phyloP scores from a whole-genome alignment of 495 filamentous ascomycete genomes.

The Aspergillus cavernicola region DNA sequence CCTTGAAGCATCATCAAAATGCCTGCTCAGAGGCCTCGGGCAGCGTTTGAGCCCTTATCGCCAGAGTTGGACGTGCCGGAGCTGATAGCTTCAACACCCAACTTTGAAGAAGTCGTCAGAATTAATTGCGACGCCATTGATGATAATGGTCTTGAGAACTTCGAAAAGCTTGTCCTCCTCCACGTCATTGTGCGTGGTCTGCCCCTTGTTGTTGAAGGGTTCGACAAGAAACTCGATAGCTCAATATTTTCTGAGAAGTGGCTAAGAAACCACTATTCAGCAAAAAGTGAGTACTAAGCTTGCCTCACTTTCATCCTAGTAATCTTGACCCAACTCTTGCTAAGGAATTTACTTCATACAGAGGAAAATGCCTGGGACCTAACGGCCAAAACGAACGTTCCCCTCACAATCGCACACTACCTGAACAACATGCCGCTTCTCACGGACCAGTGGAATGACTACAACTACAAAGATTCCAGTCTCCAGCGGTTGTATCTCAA shows the following conservation, averaged over 20 bases:
- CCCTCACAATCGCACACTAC: slow-evolving; percentile 84
- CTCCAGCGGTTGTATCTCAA: slow-evolving; percentile 55
- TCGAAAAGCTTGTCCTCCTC: slow-evolving; percentile 73
- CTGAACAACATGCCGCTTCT: slow-evolving; percentile 75
- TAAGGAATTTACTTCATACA: slow-evolving; percentile 17
- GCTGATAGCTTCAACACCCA: slow-evolving; percentile 71
- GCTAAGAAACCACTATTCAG: slow-evolving; percentile 68
- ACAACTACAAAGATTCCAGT: slow-evolving; percentile 63
- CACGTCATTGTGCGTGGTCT: slow-evolving; percentile 81
- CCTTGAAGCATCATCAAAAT: slow-evolving; percentile 39
- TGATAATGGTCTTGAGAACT: slow-evolving; percentile 63
- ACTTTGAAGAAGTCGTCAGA: slow-evolving; percentile 76
- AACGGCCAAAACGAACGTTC: slow-evolving; percentile 59
- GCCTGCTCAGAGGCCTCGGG: slow-evolving; percentile 63
- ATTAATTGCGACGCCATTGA: slow-evolving; percentile 73
- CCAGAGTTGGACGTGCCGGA: slow-evolving; percentile 72
- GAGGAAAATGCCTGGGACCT: slow-evolving; percentile 73
- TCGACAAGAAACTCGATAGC: slow-evolving; percentile 61
- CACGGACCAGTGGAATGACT: slow-evolving; percentile 65
- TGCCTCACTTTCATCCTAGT: not conserved
- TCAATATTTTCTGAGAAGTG: slow-evolving; percentile 75
- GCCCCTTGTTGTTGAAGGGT: slow-evolving; percentile 86
- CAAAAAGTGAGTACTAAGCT: slow-evolving; percentile 55
- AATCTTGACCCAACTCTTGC: slow-evolving; percentile 7
- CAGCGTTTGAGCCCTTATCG: slow-evolving; percentile 76